Evolutionary conservation across 2,329 filamentous ascomycete species (phyloP), one percentile per base, ranked within the genome.

Genomic region (Coniella lustricola): DNA sequence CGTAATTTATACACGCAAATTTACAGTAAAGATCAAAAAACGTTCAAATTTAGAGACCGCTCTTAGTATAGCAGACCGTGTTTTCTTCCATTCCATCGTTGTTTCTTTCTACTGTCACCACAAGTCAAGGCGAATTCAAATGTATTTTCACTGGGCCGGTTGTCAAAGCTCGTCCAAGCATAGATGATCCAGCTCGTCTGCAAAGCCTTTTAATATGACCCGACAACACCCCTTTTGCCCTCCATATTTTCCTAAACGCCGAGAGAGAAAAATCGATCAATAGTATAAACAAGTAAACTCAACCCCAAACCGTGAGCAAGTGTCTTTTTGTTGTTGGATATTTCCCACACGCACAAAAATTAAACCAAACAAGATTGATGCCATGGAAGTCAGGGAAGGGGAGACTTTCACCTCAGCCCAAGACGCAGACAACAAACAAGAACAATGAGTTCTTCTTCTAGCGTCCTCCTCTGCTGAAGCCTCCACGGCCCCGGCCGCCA

Each of bases 401-500:
- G 25, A 29, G 5, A 29, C 10, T 29, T 29, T 10, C 25, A 5
- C 25, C 25, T n/a, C n/a, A n/a, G n/a, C 25, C 25, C 25, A 29
- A 29, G 25, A 29, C 25, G n/a, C n/a, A n/a, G 25, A 29, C 25
- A 29, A 29, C 25, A 29, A 5, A 10, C 25, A 10, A 10, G 5
- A 16, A 42, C 29, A 42, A 50, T 31, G 29, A 52, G 5, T 10
- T 29, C 25, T 29, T 29, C 10, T 10, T 29, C 25, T 29, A 51
- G 35, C 52, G 22, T 17, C 49, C 49, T 31, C 62, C 58, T 39
- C 63, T 55, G 42, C 61, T 64, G 55, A 63, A 64, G 18, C 64
- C 64, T 37, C 65, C 62, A 22, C 66, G 62, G 17, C 64, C 57
- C 34, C 65, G 49, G 8, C 40, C 40, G 40, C 62, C 62, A 17